Conservation (phyloP, 495 filamentous ascomycete genomes). For the Penicillium argentinense region DNA sequence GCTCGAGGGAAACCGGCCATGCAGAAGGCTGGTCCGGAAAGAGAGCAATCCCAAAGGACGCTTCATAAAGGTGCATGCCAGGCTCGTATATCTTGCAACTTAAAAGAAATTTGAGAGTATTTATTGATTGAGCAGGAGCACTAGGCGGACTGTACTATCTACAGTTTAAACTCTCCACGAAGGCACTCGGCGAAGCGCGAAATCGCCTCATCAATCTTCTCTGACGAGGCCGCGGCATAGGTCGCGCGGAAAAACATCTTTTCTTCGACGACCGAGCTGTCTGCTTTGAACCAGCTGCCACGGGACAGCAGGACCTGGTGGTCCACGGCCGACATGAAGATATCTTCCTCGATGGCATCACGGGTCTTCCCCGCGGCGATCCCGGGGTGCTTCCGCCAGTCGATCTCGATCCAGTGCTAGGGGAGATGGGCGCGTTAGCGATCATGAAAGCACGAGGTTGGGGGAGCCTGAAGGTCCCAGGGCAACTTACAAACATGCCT, state of each 20-base stretch:
- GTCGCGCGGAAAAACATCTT: conserved; percentile 83
- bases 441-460: neutral
- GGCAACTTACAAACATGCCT: conserved; percentile 98
- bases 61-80: too few relatives aligned
- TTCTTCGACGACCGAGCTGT: conserved; percentile 44
- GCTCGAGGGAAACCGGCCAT: too few relatives aligned
- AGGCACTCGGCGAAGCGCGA: conserved; percentile 71
- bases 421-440: conserved; percentile 11
- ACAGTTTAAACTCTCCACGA: conserved; percentile 58
- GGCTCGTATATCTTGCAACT: neutral
- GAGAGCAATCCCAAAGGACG: too few relatives aligned
- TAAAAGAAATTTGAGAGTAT: neutral
- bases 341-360: conserved; percentile 75
- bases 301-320: conserved; percentile 72
- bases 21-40: too few relatives aligned
- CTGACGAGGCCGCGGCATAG: conserved; percentile 74
- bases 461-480: too few relatives aligned
- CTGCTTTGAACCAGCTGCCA: conserved; percentile 87
- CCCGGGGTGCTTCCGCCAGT: conserved; percentile 71
- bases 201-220: conserved; percentile 78
- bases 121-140: too few relatives aligned
- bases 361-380: conserved; percentile 53
- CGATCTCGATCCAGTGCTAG: conserved; percentile 80
- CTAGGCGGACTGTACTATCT: too few relatives aligned
- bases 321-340: conserved; percentile 72